phyloP scores from a whole-genome alignment of 768 basidiomycete species.

The Austroboletus eburneus region DNA sequence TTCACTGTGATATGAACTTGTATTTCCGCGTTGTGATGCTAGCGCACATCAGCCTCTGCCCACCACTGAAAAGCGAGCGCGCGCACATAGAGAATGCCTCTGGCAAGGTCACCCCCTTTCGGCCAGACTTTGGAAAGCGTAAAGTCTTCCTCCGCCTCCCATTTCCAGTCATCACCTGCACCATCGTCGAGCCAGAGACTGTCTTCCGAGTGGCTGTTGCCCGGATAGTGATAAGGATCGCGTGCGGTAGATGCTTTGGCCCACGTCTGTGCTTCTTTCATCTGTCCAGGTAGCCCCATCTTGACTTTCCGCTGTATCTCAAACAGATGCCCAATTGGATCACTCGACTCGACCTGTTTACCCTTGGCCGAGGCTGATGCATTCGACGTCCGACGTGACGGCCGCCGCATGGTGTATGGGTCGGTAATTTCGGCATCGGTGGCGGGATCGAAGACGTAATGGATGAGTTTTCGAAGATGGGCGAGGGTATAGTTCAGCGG shows the following conservation, averaged over 20 bases:
- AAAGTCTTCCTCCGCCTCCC: slow-evolving; percentile 69
- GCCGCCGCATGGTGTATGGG: slow-evolving; percentile 15
- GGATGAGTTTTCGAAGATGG: slow-evolving; percentile 58
- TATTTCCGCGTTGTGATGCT: slow-evolving; percentile 52
- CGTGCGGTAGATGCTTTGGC: slow-evolving; percentile 49
- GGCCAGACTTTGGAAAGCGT: slow-evolving; percentile 59
- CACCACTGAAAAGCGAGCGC: slow-evolving; percentile 4
- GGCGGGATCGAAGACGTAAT: slow-evolving; percentile 49
- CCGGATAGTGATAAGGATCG: slow-evolving; percentile 44
- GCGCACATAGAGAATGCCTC: slow-evolving; percentile 63
- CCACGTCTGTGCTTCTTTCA: slow-evolving; percentile 46
- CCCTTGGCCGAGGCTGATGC: slow-evolving; percentile 13
- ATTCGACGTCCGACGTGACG: slow-evolving; percentile 24
- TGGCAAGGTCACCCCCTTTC: slow-evolving; percentile 33
- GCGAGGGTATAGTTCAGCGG: slow-evolving; percentile 67
- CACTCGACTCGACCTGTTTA: slow-evolving; percentile 14
- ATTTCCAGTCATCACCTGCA: slow-evolving; percentile 51
- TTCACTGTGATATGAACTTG: slow-evolving; percentile 65
- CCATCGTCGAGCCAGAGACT: slow-evolving; percentile 29
- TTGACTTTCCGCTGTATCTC: slow-evolving; percentile 50
- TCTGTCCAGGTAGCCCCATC: slow-evolving; percentile 48
- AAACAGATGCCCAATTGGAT: slow-evolving; percentile 48
- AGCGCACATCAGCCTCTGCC: neutral
- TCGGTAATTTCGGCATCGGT: slow-evolving; percentile 22
- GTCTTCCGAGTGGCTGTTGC: slow-evolving; percentile 38